These are phyloP conservation scores for Phytopythium helicoides DNA, from an alignment of 352 stramenopile genomes.

Conservation along the genomic window DNA sequence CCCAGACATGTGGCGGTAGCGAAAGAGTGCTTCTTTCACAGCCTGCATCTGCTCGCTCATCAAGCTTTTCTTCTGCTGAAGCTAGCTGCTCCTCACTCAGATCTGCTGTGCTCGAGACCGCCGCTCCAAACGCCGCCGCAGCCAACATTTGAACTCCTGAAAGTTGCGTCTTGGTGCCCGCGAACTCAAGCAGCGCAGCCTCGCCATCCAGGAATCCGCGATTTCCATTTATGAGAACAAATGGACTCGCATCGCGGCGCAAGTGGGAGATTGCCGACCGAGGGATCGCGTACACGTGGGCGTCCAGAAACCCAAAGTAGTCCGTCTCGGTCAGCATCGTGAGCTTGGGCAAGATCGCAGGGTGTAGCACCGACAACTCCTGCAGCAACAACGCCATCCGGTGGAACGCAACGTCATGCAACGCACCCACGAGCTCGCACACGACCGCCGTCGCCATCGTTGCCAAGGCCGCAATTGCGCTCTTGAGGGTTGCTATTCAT, in stretches of 20 bases:
- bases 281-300: constrained; percentile 29
- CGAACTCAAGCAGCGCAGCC: constrained; percentile 53
- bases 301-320: constrained; percentile 43
- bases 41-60: constrained; percentile 42
- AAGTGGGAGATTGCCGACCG: constrained; percentile 19
- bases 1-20: constrained; percentile 41
- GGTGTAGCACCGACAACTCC: constrained; percentile 46
- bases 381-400: constrained; percentile 58
- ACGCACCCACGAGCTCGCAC: constrained; percentile 59
- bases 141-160: constrained; percentile 50
- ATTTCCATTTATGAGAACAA: constrained; percentile 48
- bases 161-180: constrained; percentile 49
- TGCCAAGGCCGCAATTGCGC: background rate
- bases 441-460: background rate
- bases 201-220: constrained; percentile 47
- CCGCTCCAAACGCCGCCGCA: constrained; percentile 45
- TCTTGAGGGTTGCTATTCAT: too few species aligned
- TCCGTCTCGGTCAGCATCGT: constrained; percentile 51
- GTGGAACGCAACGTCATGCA: constrained; percentile 59
- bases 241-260: constrained; percentile 31
- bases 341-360: constrained; percentile 49
- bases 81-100: constrained; percentile 27
- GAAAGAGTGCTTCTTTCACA: constrained; percentile 38
- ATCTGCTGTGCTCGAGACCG: constrained; percentile 8
- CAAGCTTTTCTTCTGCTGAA: constrained; percentile 46